These are phyloP conservation scores for Lenwebbia sp. DNA, from an alignment of 345 rosid genomes.

Conservation along the genomic window DNA sequence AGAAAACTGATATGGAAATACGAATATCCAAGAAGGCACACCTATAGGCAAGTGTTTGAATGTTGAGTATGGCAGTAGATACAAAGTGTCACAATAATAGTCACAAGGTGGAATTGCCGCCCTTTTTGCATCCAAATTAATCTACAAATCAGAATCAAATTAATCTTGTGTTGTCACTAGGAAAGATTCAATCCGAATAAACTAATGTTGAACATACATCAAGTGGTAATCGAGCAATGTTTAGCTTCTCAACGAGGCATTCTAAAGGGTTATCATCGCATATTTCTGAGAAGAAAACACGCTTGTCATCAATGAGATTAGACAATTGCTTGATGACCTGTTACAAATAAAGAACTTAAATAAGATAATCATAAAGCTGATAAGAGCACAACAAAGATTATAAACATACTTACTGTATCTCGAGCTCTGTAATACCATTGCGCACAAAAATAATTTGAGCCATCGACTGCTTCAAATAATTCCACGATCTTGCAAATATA, in stretches of 20 bases:
- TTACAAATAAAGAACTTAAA: background rate
- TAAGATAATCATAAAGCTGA: background rate
- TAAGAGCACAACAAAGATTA: background rate
- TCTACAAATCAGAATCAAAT: constrained; percentile 17
- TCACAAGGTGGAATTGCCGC: constrained; percentile 19
- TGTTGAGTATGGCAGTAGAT: constrained; percentile 40
- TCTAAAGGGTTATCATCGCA: constrained; percentile 39
- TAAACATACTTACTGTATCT: constrained; percentile 48
- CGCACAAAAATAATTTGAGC: constrained; percentile 29
- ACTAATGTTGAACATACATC: constrained; percentile 12
- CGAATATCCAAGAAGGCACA: background rate
- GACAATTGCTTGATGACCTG: constrained; percentile 36
- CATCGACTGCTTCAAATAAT: constrained; percentile 43
- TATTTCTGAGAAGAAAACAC: constrained; percentile 54
- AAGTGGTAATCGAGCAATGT: constrained; percentile 28
- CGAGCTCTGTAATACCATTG: constrained; percentile 68
- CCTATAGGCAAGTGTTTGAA: constrained; percentile 29
- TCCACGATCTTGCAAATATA: constrained; percentile 50
- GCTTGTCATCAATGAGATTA: constrained; percentile 16
- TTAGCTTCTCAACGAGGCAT: constrained; percentile 33
- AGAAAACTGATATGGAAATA: too few relatives aligned
- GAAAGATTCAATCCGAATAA: background rate
- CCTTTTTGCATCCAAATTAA: constrained; percentile 16
- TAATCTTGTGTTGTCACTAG: background rate
- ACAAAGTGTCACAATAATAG: constrained; percentile 46